These are phyloP conservation scores for Globisporangium abappressorium DNA, from an alignment of 352 stramenopile genomes.

Conservation along the genomic window DNA sequence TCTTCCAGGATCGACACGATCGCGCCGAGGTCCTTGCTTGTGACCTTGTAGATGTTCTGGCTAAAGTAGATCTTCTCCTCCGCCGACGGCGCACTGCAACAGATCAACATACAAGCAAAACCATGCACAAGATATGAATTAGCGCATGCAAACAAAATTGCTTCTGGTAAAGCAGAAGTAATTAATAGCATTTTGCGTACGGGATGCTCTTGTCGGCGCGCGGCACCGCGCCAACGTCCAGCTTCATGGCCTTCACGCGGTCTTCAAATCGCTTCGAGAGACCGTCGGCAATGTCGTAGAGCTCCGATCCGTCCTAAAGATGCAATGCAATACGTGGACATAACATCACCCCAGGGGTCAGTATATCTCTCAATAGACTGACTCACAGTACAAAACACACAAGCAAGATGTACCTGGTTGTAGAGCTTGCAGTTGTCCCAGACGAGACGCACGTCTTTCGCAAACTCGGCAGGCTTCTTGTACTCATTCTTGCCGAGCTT, in stretches of 20 bases:
- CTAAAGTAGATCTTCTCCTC: conserved; percentile 86
- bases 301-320: conserved; percentile 75
- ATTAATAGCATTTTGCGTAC: conserved; percentile 23
- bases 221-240: conserved; percentile 64
- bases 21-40: conserved; percentile 62
- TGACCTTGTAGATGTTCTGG: conserved; percentile 89
- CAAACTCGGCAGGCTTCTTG: conserved; percentile 83
- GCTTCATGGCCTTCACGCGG: conserved; percentile 76
- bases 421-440: conserved; percentile 88
- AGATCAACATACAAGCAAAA: conserved; percentile 18
- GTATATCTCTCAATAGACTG: neutral
- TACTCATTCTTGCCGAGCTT: conserved; percentile 83
- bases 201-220: conserved; percentile 66
- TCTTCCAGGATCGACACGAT: conserved; percentile 83
- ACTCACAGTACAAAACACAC: neutral
- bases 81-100: conserved; percentile 56
- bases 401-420: conserved; percentile 42
- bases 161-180: no score
- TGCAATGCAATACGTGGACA: neutral
- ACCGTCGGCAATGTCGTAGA: conserved; percentile 82
- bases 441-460: conserved; percentile 78
- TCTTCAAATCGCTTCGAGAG: conserved; percentile 89
- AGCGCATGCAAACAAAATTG: neutral
- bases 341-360: neutral
- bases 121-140: conserved; percentile 3